Conservation (phyloP, 176 grass and related monocot species). For the Pontederia paniculata region DNA sequence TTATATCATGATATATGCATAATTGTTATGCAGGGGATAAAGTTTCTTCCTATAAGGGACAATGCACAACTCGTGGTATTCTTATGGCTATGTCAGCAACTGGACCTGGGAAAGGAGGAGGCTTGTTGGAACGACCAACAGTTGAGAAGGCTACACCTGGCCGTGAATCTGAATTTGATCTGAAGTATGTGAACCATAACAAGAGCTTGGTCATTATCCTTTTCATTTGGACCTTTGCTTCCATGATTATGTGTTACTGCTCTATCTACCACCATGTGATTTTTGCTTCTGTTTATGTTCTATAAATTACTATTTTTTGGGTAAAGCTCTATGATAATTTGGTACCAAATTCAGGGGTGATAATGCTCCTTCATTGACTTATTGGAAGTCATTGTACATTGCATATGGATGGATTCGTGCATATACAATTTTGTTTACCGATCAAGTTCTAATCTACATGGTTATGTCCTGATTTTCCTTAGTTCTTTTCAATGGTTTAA, state of each 20-base stretch:
- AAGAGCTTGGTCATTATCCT: no score
- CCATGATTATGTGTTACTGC: neutral
- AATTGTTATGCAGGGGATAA: conserved; percentile 40
- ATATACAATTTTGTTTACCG: no score
- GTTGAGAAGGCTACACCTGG: conserved; percentile 76
- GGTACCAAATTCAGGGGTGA: no score
- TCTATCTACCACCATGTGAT: neutral
- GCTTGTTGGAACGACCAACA: conserved; percentile 72
- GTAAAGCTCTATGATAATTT: no score
- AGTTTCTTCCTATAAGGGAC: conserved; percentile 29
- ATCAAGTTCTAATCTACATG: no score
- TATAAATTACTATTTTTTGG: no score
- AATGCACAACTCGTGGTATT: conserved; percentile 29
- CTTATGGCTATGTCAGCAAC: conserved; percentile 41
- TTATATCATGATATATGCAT: neutral
- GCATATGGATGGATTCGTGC: no score
- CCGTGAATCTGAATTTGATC: conserved; percentile 77
- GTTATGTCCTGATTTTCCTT: no score
- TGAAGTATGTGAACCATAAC: conserved; percentile 34
- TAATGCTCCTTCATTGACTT: no score
- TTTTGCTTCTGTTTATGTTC: no score
- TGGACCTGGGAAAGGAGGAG: conserved; percentile 78
- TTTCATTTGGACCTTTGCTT: neutral
- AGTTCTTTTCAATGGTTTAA: no score
- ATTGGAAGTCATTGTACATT: no score